Evolutionary conservation across 441 rosid genomes (phyloP).

Genomic region (Mallotus japonicus): DNA sequence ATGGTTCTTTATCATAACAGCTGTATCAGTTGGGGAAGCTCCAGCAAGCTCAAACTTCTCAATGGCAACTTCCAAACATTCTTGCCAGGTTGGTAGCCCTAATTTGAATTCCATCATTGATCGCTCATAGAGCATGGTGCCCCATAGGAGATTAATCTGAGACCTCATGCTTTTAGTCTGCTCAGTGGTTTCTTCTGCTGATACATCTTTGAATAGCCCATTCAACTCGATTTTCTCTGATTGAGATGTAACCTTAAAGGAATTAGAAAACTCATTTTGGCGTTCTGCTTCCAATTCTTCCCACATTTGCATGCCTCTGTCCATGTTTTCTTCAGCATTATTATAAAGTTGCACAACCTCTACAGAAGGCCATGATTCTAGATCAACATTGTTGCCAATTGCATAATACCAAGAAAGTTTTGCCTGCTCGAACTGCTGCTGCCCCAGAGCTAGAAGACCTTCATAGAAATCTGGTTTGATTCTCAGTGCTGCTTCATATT

Average conservation of each 20-base stretch:
- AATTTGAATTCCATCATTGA: conserved; percentile 83
- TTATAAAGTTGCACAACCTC: conserved; percentile 78
- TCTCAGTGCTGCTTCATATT: conserved; percentile 73
- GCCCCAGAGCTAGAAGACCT: conserved; percentile 86
- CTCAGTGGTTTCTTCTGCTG: conserved; percentile 63
- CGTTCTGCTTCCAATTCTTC: conserved; percentile 73
- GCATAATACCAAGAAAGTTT: conserved; percentile 90
- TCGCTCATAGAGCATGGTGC: conserved; percentile 89
- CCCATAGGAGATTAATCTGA: conserved; percentile 89
- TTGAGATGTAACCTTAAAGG: conserved; percentile 38
- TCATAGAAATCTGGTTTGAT: conserved; percentile 91
- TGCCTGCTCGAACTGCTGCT: conserved; percentile 85
- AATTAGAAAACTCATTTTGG: conserved; percentile 49
- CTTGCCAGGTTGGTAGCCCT: conserved; percentile 82
- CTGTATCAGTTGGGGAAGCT: conserved; percentile 82
- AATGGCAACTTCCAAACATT: conserved; percentile 85
- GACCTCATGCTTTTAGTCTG: conserved; percentile 66
- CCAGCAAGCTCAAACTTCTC: conserved; percentile 97
- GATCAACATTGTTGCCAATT: conserved; percentile 54
- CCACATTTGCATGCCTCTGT: conserved; percentile 89
- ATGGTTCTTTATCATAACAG: conserved; percentile 90
- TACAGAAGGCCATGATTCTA: conserved; percentile 57
- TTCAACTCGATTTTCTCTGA: conserved; percentile 55
- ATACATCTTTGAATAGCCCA: conserved; percentile 43
- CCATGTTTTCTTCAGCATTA: conserved; percentile 88